Percentiles rank a stretch among this genome's conserved stretches.
Conservation (phyloP, 345 rosid species). For the Corchorus capsularis region DNA sequence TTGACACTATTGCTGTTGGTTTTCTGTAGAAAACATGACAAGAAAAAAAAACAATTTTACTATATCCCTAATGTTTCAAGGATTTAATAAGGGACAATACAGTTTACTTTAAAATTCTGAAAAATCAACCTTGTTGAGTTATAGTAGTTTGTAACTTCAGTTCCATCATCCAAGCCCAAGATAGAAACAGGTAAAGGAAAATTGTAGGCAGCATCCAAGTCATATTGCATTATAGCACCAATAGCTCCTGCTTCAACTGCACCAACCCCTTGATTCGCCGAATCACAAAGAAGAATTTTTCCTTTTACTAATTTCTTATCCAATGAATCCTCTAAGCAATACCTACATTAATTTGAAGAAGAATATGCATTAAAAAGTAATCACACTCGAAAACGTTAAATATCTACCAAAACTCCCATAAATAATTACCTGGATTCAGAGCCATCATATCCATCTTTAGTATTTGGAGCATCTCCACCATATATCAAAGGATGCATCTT, state of each 20-base stretch:
- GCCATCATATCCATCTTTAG: neutral
- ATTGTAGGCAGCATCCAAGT: neutral
- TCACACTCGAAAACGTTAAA: neutral
- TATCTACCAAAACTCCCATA: neutral
- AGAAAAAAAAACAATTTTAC: neutral
- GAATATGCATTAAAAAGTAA: neutral
- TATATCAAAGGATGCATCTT: slow-evolving; percentile 21
- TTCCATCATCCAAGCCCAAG: neutral
- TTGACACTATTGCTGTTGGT: neutral
- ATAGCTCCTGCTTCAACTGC: neutral
- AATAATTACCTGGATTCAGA: neutral
- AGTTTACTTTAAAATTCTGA: no score
- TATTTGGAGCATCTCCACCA: slow-evolving; percentile 14
- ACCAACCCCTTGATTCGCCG: neutral
- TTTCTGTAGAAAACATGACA: neutral
- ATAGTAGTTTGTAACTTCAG: neutral
- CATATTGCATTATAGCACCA: neutral
- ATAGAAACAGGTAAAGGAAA: slow-evolving; percentile 12
- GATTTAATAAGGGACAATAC: neutral
- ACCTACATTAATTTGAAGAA: neutral
- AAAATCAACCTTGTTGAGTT: neutral
- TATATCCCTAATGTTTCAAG: neutral
- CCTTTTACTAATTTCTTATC: neutral
- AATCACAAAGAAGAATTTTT: slow-evolving; percentile 14
- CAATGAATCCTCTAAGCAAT: neutral